These are phyloP conservation scores for Postia placenta DNA, from an alignment of 768 basidiomycete species.

Conservation along the genomic window DNA sequence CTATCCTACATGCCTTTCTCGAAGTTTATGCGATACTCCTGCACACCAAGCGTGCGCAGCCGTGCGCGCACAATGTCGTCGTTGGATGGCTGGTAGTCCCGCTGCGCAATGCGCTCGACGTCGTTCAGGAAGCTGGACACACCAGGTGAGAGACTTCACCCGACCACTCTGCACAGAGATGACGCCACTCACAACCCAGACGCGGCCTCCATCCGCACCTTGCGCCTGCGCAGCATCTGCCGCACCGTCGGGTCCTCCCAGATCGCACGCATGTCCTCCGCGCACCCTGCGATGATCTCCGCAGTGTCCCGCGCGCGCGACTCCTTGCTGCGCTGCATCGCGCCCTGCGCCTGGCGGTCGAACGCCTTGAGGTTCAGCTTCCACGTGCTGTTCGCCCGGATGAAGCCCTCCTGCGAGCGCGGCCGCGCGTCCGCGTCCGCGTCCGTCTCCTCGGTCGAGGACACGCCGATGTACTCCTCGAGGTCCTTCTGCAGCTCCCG, in stretches of 20 bases:
- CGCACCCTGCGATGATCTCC: constrained; percentile 53
- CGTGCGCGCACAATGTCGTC: constrained; percentile 79
- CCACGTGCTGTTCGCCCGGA: constrained; percentile 25
- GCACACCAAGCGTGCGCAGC: constrained; percentile 70
- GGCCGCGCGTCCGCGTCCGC: not conserved
- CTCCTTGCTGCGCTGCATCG: constrained; percentile 5
- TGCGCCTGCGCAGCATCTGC: constrained; percentile 47
- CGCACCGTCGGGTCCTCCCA: constrained; percentile 64
- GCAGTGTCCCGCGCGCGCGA: constrained; percentile 44
- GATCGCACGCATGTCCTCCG: constrained; percentile 59
- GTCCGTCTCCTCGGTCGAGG: constrained; percentile 37
- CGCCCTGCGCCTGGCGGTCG: constrained; percentile 4
- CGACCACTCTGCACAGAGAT: not conserved
- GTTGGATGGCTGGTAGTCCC: constrained; percentile 62
- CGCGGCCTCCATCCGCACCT: constrained; percentile 56
- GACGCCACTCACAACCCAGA: constrained; percentile 69
- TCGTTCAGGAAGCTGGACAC: constrained; percentile 61
- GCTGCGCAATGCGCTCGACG: constrained; percentile 56
- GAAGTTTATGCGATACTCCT: constrained; percentile 65
- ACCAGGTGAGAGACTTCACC: not conserved
- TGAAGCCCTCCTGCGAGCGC: constrained; percentile 23
- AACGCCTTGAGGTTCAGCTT: constrained; percentile 14
- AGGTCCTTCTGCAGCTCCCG: constrained; percentile 51
- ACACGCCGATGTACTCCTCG: constrained; percentile 54
- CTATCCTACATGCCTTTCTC: constrained; percentile 52